Base-by-base conservation (phyloP, 768 basidiomycete genomes). In the Melanogaster broomeanus region DNA sequence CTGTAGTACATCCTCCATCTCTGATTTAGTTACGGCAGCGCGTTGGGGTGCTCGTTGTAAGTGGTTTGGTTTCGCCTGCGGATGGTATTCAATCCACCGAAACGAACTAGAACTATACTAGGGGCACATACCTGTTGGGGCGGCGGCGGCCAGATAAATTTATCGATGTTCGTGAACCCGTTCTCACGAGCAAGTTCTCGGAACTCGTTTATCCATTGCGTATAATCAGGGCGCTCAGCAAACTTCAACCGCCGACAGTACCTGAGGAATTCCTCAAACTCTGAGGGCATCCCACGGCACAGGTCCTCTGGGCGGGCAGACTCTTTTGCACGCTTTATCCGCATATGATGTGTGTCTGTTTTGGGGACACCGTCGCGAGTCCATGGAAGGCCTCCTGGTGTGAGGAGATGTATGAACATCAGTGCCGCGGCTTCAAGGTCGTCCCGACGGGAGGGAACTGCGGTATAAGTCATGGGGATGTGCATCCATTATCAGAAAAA, bases 341-440 rank as follows among this genome's bases (percentile, higher is more conserved):
- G 75, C 25, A 78, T 72, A 66, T 90, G 88, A 10, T 82, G 82
- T 16, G 72, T 75, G 19, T 83, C 79, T 6, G 83, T 83, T 58
- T 85, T 87, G 8, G 88, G 88, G 13, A 90, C 79, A n/a, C 88
- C 88, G 53, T 87, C 86, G 21, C 88, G 79, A 35, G 87, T 90
- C 88, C 88, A 91, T 16, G 80, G 70, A 21, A 91, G 78, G 9
- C 88, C 88, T 15, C 82, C 79, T 2, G 88, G 88, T 6, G 84
- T 91, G 39, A 91, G 74, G 22, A 91, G 75, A 62, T 91, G 88
- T 48, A 91, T 87, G 48, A 91, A 74, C 87, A 91, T 87, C 41
- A 91, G 73, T 3, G 86, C 86, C 18, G 80, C 74, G 0, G 88
- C 88, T 67, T 91, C 88, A 42, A 91, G 75, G 61, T 91, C 88